Conservation (phyloP, 108 stramenopile genomes). For the Cyclotella atomus region DNA sequence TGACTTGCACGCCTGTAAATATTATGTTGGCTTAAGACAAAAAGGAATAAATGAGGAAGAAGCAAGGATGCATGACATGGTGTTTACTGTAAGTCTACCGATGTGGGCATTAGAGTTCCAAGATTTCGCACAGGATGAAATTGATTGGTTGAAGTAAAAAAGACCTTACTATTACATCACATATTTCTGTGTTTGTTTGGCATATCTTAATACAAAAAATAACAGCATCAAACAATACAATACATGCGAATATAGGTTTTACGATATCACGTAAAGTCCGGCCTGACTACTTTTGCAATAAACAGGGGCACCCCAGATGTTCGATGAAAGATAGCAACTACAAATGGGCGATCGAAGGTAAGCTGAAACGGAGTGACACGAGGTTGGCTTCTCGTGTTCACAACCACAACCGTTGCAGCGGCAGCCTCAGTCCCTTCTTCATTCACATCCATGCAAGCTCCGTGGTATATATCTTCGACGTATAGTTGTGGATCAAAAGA, state of each 20-base stretch:
- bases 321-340: slow-evolving; percentile 26
- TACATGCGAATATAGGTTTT: neutral
- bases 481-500: slow-evolving; percentile 19
- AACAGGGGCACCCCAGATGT: slow-evolving; percentile 40
- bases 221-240: too few relatives aligned
- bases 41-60: neutral
- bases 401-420: slow-evolving; percentile 25
- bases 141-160: slow-evolving; percentile 26
- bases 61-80: slow-evolving; percentile 1
- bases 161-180: neutral
- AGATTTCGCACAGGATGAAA: neutral
- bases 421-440: slow-evolving; percentile 47
- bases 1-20: slow-evolving; percentile 73
- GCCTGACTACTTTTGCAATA: slow-evolving; percentile 27
- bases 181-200: neutral
- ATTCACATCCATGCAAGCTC: slow-evolving; percentile 33
- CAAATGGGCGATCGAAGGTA: slow-evolving; percentile 40
- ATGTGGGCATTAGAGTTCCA: slow-evolving; percentile 20
- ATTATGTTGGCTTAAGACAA: slow-evolving; percentile 31
- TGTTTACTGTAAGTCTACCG: slow-evolving; percentile 33
- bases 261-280: slow-evolving; percentile 12
- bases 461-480: slow-evolving; percentile 31
- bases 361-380: neutral
- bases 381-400: slow-evolving; percentile 7
- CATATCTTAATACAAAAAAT: neutral